phyloP scores from a whole-genome alignment of 768 basidiomycete species.

The Tulasnella sp. region DNA sequence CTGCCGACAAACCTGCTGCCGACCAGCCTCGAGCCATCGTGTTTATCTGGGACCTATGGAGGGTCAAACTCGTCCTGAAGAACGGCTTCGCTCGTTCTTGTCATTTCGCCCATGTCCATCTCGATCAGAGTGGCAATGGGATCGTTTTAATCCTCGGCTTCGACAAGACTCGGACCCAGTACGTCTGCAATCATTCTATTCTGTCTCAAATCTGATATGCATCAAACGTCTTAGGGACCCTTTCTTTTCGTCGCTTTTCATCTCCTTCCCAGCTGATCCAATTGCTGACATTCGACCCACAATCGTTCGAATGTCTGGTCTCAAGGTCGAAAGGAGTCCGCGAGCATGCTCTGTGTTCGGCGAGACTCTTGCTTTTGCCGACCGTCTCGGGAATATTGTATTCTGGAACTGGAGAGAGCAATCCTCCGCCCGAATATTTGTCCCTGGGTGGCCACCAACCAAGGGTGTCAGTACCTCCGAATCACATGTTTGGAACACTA shows the following conservation, averaged over 20 bases:
- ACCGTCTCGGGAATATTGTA: slow-evolving; percentile 6
- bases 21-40: neutral
- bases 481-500: neutral
- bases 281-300: neutral
- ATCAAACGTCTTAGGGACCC: neutral
- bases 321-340: slow-evolving; percentile 9
- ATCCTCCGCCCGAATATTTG: neutral
- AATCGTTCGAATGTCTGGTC: neutral
- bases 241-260: slow-evolving; percentile 9
- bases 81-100: neutral
- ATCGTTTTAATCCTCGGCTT: slow-evolving; percentile 7
- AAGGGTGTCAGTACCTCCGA: slow-evolving; percentile 2
- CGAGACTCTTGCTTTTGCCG: slow-evolving; percentile 7
- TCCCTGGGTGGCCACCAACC: slow-evolving; percentile 6
- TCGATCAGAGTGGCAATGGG: neutral
- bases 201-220: neutral
- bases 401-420: slow-evolving; percentile 13
- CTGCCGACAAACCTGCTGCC: too few species aligned
- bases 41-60: slow-evolving; percentile 8
- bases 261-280: neutral
- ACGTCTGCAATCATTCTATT: neutral
- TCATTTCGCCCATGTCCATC: slow-evolving; percentile 7
- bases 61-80: neutral
- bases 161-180: slow-evolving; percentile 12
- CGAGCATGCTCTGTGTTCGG: slow-evolving; percentile 12